These are phyloP conservation scores for Epichloe uncinata DNA, from an alignment of 2,329 filamentous ascomycete species.

Conservation along the genomic window DNA sequence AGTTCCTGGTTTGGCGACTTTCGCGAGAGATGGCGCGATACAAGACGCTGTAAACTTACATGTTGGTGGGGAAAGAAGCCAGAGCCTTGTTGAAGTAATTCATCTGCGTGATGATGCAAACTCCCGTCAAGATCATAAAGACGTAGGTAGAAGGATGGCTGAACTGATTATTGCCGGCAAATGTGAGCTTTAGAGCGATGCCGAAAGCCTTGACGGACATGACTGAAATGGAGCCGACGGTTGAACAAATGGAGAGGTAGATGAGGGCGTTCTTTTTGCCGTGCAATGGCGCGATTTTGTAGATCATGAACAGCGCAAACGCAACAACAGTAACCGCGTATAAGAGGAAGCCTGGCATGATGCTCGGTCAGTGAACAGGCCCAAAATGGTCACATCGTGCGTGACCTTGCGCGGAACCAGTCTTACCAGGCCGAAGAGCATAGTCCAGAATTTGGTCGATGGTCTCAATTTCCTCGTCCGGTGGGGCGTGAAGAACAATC, in stretches of 20 bases:
- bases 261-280: conserved; percentile 96
- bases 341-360: conserved; percentile 62
- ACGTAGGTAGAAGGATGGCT: conserved; percentile 91
- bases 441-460: conserved; percentile 86
- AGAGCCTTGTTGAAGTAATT: conserved; percentile 99
- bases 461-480: conserved; percentile 80
- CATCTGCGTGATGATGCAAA: conserved; percentile 98
- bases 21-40: not conserved
- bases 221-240: conserved; percentile 91
- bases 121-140: conserved; percentile 81
- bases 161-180: conserved; percentile 91
- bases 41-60: conserved; percentile 45
- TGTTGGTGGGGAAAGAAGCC: conserved; percentile 91
- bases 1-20: not conserved
- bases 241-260: conserved; percentile 95
- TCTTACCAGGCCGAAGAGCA: conserved; percentile 75
- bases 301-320: conserved; percentile 92
- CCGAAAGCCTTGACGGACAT: conserved; percentile 99
- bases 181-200: conserved; percentile 89
- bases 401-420: conserved; percentile 11
- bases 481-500: conserved; percentile 92
- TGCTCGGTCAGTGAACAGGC: not conserved
- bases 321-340: conserved; percentile 70
- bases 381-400: not conserved
- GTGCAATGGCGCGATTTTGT: conserved; percentile 76